Evolutionary conservation across 1,139 yeast species (phyloP).

Genomic region (Diutina siamensis): DNA sequence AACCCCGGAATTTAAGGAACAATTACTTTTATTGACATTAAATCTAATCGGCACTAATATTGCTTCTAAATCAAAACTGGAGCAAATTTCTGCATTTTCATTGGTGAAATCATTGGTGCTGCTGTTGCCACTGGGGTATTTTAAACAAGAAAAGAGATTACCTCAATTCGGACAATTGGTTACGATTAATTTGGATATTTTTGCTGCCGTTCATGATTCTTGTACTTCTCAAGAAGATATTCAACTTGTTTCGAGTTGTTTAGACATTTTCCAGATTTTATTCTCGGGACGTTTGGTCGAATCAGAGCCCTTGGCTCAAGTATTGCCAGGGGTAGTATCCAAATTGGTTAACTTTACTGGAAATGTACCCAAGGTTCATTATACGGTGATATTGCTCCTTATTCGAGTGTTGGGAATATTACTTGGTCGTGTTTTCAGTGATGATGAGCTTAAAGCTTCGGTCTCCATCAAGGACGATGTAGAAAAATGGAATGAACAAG

Average conservation of each 20-base stretch:
- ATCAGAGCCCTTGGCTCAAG: neutral
- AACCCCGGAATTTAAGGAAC: neutral
- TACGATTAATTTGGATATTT: neutral
- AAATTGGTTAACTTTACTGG: neutral
- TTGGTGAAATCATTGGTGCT: neutral
- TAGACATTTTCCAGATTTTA: neutral
- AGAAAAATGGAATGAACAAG: neutral
- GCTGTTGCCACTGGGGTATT: neutral
- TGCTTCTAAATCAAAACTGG: neutral
- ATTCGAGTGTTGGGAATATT: neutral
- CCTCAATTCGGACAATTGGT: neutral
- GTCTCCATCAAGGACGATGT: neutral
- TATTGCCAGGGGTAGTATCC: neutral
- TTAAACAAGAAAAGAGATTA: neutral
- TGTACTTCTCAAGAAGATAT: conserved; percentile 4
- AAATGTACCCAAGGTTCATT: neutral
- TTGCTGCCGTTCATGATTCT: neutral
- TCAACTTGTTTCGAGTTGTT: neutral
- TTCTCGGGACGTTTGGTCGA: neutral
- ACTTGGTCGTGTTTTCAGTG: neutral
- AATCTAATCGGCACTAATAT: neutral
- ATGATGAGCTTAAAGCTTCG: neutral
- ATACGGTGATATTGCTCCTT: neutral
- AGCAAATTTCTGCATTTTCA: neutral
- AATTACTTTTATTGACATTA: neutral